A percentile compares a stretch with the other conserved stretches of the same genome.
These are phyloP conservation scores for Ustilago tritici DNA, from an alignment of 1,284 basidiomycete species.

Conservation along the genomic window DNA sequence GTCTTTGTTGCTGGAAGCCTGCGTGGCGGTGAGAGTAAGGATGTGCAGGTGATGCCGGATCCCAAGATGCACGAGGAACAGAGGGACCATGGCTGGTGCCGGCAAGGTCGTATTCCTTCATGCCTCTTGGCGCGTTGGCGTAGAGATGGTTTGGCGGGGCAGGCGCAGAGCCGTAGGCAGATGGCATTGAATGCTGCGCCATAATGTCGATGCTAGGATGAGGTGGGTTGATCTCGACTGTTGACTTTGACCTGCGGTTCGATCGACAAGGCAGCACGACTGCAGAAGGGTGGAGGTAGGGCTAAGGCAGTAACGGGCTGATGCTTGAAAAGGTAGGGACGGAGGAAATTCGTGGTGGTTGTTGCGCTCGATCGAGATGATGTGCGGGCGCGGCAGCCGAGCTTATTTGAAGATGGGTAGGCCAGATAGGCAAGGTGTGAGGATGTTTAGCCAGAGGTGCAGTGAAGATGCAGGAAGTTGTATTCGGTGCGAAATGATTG, in stretches of 20 bases:
- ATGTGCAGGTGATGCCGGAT: conserved; percentile 10
- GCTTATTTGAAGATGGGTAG: not conserved
- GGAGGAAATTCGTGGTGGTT: not conserved
- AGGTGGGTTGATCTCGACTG: conserved; percentile 3
- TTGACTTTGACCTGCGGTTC: not conserved
- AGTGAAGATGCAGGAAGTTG: not conserved
- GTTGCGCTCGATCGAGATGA: not conserved
- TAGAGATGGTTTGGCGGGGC: conserved; percentile 17
- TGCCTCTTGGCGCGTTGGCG: conserved; percentile 26
- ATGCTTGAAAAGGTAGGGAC: not conserved
- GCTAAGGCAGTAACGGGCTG: not conserved
- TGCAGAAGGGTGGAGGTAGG: not conserved
- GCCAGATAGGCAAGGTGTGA: not conserved
- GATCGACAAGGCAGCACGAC: not conserved
- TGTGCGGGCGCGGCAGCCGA: not conserved
- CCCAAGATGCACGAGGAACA: conserved; percentile 19
- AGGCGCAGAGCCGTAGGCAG: conserved; percentile 22
- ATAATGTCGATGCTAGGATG: conserved; percentile 17
- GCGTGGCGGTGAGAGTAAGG: conserved; percentile 24
- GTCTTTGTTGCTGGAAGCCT: conserved; percentile 20
- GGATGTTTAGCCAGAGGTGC: not conserved
- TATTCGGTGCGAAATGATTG: not conserved
- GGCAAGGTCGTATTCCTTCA: conserved; percentile 39
- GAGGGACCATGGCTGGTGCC: conserved; percentile 4
- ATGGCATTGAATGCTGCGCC: conserved; percentile 29